These are phyloP conservation scores for Cordyceps pruinosa DNA, from an alignment of 2,329 filamentous ascomycete species.

Conservation along the genomic window DNA sequence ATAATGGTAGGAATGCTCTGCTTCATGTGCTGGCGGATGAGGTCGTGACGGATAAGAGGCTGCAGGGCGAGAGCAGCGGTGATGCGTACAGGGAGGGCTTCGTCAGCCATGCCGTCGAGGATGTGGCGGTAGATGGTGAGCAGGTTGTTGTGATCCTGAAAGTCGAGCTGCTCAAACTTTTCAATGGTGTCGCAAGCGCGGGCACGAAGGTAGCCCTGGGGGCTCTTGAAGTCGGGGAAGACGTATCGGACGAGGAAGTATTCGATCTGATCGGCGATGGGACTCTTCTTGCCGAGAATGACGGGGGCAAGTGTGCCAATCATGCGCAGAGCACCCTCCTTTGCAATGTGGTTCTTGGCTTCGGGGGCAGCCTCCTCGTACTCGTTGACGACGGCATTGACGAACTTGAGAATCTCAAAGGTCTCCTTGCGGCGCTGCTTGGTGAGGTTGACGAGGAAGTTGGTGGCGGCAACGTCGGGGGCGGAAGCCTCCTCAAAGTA, in stretches of 20 bases:
- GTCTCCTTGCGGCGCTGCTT: conserved; percentile 94
- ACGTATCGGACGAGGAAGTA: conserved; percentile 98
- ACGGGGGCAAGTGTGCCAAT: conserved; percentile 92
- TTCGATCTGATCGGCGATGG: conserved; percentile 94
- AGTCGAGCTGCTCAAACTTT: conserved; percentile 95
- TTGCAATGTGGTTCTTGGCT: conserved; percentile 89
- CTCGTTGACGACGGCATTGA: conserved; percentile 89
- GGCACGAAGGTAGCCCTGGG: conserved; percentile 85
- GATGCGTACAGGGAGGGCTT: conserved; percentile 87
- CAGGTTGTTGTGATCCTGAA: conserved; percentile 93
- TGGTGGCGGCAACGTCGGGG: conserved; percentile 90
- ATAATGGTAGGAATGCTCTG: conserved; percentile 98
- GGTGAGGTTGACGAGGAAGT: conserved; percentile 90
- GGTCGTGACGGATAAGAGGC: conserved; percentile 89
- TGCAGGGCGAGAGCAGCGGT: conserved; percentile 91
- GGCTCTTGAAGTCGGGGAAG: conserved; percentile 93
- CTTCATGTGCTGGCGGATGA: conserved; percentile 93
- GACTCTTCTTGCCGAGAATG: conserved; percentile 95
- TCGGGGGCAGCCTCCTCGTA: conserved; percentile 80
- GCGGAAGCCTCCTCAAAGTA: conserved; percentile 96
- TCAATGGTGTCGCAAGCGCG: conserved; percentile 95
- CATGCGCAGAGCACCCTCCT: conserved; percentile 94
- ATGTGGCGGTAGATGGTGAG: conserved; percentile 96
- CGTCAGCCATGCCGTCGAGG: conserved; percentile 90
- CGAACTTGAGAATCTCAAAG: conserved; percentile 87